Evolutionary conservation across 106 monocot species (phyloP).

Genomic region (Dendrobium catenatum): DNA sequence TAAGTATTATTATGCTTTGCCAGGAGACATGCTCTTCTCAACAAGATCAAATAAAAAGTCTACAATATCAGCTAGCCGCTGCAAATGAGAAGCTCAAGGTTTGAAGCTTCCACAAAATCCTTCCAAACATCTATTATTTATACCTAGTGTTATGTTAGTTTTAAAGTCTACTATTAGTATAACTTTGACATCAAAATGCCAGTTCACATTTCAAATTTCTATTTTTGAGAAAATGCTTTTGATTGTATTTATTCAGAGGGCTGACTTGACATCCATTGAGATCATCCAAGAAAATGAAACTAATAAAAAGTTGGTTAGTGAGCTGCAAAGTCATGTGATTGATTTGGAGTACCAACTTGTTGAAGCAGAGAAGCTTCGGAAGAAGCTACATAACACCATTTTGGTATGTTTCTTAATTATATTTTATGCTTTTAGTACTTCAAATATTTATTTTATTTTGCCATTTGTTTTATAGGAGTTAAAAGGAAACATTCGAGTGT

Average conservation of each 20-base stretch:
- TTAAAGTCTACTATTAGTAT: neutral
- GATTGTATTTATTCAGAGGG: slow-evolving; percentile 31
- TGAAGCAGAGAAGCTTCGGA: slow-evolving; percentile 70
- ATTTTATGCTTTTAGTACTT: neutral
- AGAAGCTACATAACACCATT: slow-evolving; percentile 85
- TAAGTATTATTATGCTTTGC: neutral
- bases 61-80: slow-evolving; percentile 44
- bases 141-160: neutral
- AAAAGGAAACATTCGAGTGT: slow-evolving; percentile 92
- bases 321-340: slow-evolving; percentile 41
- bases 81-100: slow-evolving; percentile 76
- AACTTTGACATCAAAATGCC: neutral
- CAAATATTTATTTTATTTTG: neutral
- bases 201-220: neutral
- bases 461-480: slow-evolving; percentile 49
- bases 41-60: slow-evolving; percentile 36
- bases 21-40: slow-evolving; percentile 62
- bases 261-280: slow-evolving; percentile 48
- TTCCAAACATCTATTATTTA: neutral
- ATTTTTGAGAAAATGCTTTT: neutral
- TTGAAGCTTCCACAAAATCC: neutral
- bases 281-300: slow-evolving; percentile 44
- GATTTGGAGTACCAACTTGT: slow-evolving; percentile 56
- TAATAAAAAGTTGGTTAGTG: slow-evolving; percentile 34
- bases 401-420: slow-evolving; percentile 34